Evolutionary conservation across 768 basidiomycete species (phyloP), one percentile per base, ranked within the genome.

Genomic region (Paxillus ammoniavirescens): DNA sequence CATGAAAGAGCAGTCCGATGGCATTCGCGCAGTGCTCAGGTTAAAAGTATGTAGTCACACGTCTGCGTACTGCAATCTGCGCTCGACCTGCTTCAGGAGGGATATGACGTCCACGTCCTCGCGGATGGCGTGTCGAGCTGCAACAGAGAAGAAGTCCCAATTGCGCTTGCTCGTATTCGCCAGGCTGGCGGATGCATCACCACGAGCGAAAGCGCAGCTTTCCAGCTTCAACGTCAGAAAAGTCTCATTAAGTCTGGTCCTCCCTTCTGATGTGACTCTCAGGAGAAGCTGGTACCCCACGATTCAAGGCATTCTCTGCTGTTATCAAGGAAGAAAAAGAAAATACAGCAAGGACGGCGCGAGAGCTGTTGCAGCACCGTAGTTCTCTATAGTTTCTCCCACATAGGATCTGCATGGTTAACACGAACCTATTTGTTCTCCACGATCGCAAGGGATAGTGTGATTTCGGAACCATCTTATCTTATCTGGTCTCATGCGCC

Each of bases 1-100:
- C 43, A 3, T 7, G 8, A 17, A n/a, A 13, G 31, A 31, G 31
- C 14, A 33, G 21, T 30, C 42, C 33, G 3, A 12, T 26, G 9
- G 1, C 2, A 5, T 10, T 4, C 23, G 4, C 47, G 12, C 35
- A 42, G 21, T 47, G 15, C 50, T 60, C 15, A 61, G 46, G 28
- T 52, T 55, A 21, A n/a, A 58, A 14, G 8, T 58, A 26, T 26
- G 26, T 26, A 94, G 93, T 82, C 89, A 14, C 94, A 96, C 61
- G 83, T 97, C 55, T 97, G 94, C 63, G 83, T 96, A 8, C 77
- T 93, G 6, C 93, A 96, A 68, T 90, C 92, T 0, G 78, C 86
- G 0, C 73, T 94, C 15, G 85, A 88, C 55, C 77, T 96, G 12
- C 68, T 88, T 3, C 64, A 74, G 42, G 58, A 30, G 0, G 75